Base-by-base conservation (phyloP, 495 filamentous ascomycete genomes). In the Thermothielavioides terrestris region DNA sequence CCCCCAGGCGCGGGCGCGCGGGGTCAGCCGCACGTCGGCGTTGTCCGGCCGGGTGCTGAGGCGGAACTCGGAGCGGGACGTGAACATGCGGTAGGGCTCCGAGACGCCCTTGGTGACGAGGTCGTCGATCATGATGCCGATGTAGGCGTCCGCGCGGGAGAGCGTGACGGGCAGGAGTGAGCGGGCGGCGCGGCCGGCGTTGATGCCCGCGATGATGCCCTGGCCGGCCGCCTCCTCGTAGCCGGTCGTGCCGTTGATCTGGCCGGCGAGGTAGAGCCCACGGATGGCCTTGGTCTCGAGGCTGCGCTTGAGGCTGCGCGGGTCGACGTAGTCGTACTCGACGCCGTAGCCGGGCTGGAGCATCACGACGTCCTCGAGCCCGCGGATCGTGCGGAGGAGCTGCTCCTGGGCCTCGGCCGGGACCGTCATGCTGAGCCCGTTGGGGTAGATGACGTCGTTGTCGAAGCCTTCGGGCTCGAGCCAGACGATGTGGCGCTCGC, bases 41-140 rank as follows among this genome's bases (percentile, higher is more conserved):
- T 98, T 97, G 71, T 98, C 92, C 42, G 90, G 79, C 45, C 92
- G 83, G 8, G 87, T 80, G 27, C 81, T 84, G 76, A 98, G 89
- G 41, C 92, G 86, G 70, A 94, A 98, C 66, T 98, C 92, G 69
- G 83, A 90, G 48, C 92, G 83, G 15, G 88, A 88, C 7, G 92
- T 97, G 74, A 98, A 98, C 94, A 98, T 97, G 52, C 92, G 82
- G 69, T 98, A 98, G 0, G 92, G 92, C 67, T 98, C 92, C 8
- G 85, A 88, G 11, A 98, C 91, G 38, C 92, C 92, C 68, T 96
- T 97, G 26, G 92, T 98, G 67, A 95, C 82, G 37, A 98, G 81
- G 64, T 98, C 92, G 67, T 98, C 92, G 64, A 98, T 92, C 92
- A 98, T 95, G 69, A 98, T 83, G 44, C 92, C 92, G 63, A 98